Evolutionary conservation across 495 filamentous ascomycete genomes (phyloP).

Genomic region (Neurospora terricola): DNA sequence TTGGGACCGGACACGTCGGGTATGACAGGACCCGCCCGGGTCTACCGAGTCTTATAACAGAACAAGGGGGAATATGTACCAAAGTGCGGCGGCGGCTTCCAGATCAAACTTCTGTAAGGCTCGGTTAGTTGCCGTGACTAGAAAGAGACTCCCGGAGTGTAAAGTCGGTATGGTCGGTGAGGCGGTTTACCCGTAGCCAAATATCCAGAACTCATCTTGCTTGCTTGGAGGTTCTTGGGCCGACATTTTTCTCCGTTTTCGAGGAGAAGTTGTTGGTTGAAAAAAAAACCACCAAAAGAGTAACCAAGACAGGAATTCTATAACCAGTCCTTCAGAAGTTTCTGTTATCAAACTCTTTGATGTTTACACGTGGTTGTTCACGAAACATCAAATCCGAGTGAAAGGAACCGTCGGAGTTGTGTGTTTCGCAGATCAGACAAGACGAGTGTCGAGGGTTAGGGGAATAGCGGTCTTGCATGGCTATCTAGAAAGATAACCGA

Average conservation of each 20-base stretch:
- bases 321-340: background rate
- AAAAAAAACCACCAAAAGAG: too few species aligned
- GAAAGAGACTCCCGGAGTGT: background rate
- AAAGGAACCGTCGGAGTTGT: background rate
- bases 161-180: background rate
- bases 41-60: background rate
- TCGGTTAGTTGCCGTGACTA: constrained; percentile 17
- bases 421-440: background rate
- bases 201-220: constrained; percentile 67
- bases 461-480: background rate
- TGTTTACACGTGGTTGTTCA: background rate
- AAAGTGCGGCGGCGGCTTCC: constrained; percentile 95
- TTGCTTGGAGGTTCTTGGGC: constrained; percentile 9
- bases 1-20: background rate
- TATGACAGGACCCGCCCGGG: background rate
- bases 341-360: background rate
- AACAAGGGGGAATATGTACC: constrained; percentile 41
- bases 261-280: background rate
- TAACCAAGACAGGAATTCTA: background rate
- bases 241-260: constrained; percentile 8
- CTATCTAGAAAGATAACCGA: background rate
- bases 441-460: background rate
- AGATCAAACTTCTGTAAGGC: constrained; percentile 72
- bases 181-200: constrained; percentile 72
- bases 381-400: background rate